phyloP scores from a whole-genome alignment of 2,329 filamentous ascomycete genomes.

The Colletotrichum incanum region DNA sequence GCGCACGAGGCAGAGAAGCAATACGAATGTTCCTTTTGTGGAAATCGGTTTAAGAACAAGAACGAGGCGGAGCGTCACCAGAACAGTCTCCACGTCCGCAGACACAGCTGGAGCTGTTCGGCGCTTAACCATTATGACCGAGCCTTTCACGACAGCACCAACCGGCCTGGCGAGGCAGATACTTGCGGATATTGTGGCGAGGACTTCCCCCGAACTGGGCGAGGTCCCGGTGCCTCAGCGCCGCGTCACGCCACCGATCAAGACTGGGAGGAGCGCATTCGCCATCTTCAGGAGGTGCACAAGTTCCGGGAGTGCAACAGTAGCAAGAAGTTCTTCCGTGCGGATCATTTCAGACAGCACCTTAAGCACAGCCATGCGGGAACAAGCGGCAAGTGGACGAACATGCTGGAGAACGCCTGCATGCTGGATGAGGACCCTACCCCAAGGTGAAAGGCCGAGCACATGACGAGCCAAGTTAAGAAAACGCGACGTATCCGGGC shows the following conservation, averaged over 20 bases:
- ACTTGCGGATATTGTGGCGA: constrained; percentile 96
- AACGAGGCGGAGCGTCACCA: constrained; percentile 98
- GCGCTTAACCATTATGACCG: constrained; percentile 83
- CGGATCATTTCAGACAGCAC: constrained; percentile 98
- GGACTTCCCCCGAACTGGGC: constrained; percentile 78
- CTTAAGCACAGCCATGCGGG: constrained; percentile 98
- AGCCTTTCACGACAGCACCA: constrained; percentile 88
- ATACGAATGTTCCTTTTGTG: constrained; percentile 93
- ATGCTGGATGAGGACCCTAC: constrained; percentile 88
- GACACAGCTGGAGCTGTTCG: constrained; percentile 97
- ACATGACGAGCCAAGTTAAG: no score
- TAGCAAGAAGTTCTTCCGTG: constrained; percentile 97
- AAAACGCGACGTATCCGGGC: background rate
- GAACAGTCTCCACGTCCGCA: constrained; percentile 92
- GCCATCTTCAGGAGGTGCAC: constrained; percentile 91
- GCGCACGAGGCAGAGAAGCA: constrained; percentile 95
- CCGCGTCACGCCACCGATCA: constrained; percentile 76
- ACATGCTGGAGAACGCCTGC: constrained; percentile 96
- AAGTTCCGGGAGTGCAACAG: constrained; percentile 99
- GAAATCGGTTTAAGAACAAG: constrained; percentile 98
- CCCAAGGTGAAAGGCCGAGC: constrained; percentile 50
- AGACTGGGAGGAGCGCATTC: constrained; percentile 89
- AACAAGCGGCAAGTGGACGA: constrained; percentile 98
- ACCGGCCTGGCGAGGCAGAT: constrained; percentile 78
- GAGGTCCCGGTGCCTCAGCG: constrained; percentile 55